phyloP scores from a whole-genome alignment of 179 eudicot genomes.

The Beta corolliflora region DNA sequence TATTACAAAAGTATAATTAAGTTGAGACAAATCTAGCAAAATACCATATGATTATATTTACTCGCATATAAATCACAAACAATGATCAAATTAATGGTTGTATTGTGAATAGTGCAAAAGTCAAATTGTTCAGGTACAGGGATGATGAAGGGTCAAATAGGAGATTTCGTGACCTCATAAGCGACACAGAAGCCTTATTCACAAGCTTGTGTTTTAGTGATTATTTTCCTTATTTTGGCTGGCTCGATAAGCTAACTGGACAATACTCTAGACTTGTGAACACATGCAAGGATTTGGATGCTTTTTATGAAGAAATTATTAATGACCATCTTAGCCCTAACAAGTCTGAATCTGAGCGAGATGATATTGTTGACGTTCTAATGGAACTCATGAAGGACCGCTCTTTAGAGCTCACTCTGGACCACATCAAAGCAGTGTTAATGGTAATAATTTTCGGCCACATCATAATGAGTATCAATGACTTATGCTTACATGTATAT shows the following conservation, averaged over 20 bases:
- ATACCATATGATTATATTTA: too few relatives aligned
- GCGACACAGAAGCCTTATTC: conserved; percentile 21
- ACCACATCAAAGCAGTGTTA: conserved; percentile 35
- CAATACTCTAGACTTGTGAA: conserved; percentile 10
- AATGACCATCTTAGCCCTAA: conserved; percentile 24
- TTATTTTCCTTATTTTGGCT: conserved; percentile 24
- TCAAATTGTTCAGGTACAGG: too few relatives aligned
- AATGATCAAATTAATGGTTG: too few relatives aligned
- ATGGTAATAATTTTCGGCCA: conserved; percentile 21
- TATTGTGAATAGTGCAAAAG: too few relatives aligned
- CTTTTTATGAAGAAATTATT: conserved; percentile 24
- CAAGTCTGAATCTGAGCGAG: conserved; percentile 8
- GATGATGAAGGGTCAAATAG: conserved; percentile 13
- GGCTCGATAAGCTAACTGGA: conserved; percentile 27
- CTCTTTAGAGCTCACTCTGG: conserved; percentile 19
- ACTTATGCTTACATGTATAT: neutral
- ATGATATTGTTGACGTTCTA: conserved; percentile 28
- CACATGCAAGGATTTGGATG: conserved; percentile 24
- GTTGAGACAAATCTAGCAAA: too few relatives aligned
- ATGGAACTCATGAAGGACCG: conserved; percentile 18
- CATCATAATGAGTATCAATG: too few relatives aligned
- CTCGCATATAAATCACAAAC: too few relatives aligned
- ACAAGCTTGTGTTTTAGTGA: conserved; percentile 16
- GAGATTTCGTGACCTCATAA: conserved; percentile 19
- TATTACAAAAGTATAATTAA: too few relatives aligned